These are phyloP conservation scores for Lecanicillium sp. DNA, from an alignment of 2,329 filamentous ascomycete genomes.

Conservation along the genomic window DNA sequence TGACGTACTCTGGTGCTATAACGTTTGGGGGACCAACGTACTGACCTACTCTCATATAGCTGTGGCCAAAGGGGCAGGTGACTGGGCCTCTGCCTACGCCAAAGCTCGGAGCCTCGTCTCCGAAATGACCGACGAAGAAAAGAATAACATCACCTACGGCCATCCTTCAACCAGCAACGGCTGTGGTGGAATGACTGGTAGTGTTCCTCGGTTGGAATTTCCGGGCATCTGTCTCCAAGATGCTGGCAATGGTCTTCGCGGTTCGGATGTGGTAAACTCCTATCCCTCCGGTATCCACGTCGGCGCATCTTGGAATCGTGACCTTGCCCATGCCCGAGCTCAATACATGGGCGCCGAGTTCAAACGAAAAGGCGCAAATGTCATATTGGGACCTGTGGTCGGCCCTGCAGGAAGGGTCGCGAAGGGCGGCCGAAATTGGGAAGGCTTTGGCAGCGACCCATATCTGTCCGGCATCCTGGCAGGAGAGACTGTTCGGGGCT, in stretches of 20 bases:
- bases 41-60: no score
- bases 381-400: constrained; percentile 70
- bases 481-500: constrained; percentile 42
- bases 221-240: constrained; percentile 36
- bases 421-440: constrained; percentile 57
- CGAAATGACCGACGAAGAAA: constrained; percentile 70
- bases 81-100: constrained; percentile 61
- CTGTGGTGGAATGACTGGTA: constrained; percentile 36
- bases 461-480: constrained; percentile 44
- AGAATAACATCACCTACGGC: constrained; percentile 71
- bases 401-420: constrained; percentile 56
- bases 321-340: not conserved
- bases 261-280: constrained; percentile 31
- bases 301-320: constrained; percentile 17
- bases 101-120: constrained; percentile 63
- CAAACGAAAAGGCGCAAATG: constrained; percentile 67
- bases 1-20: no score
- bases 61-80: constrained; percentile 39
- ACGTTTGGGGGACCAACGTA: no score
- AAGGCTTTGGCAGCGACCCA: constrained; percentile 44
- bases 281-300: constrained; percentile 33
- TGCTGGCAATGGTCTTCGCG: constrained; percentile 34
- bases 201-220: constrained; percentile 29
- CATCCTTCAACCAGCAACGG: constrained; percentile 40
- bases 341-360: constrained; percentile 66